Conservation (phyloP, 495 filamentous ascomycete genomes). For the Choiromyces venosus region DNA sequence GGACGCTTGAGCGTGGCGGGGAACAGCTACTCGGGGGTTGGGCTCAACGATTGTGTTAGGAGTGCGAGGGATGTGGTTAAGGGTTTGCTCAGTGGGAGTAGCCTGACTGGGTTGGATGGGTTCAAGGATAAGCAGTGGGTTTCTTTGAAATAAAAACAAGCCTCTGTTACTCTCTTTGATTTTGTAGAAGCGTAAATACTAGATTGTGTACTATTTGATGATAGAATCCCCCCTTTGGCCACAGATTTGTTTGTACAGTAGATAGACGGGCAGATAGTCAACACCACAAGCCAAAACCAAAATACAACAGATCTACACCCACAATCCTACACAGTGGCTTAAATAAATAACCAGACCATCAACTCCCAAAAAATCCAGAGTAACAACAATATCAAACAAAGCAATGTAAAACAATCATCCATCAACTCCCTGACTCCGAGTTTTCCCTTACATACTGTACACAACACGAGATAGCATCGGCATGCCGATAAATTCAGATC, state of each 20-base stretch:
- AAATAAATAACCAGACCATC: neutral
- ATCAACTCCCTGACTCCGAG: neutral
- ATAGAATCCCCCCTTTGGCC: neutral
- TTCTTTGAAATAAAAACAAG: neutral
- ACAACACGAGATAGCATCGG: neutral
- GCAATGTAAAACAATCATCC: neutral
- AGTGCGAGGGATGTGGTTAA: constrained; percentile 47
- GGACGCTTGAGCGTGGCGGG: constrained; percentile 70
- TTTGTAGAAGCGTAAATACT: neutral
- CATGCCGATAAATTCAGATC: neutral
- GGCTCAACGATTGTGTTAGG: constrained; percentile 61
- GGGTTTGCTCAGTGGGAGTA: constrained; percentile 34
- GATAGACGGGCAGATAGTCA: neutral
- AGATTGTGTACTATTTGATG: neutral
- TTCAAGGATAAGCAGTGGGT: constrained; percentile 14
- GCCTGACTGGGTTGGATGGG: constrained; percentile 42
- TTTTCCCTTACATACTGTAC: neutral
- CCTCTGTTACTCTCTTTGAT: neutral
- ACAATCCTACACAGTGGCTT: neutral
- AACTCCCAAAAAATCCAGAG: neutral
- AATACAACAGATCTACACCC: neutral
- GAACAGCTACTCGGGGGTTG: constrained; percentile 60
- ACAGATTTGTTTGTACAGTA: neutral
- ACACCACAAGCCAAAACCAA: neutral
- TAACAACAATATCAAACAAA: neutral